Conservation (phyloP, 108 stramenopile genomes). For the Fistulifera pelliculosa region DNA sequence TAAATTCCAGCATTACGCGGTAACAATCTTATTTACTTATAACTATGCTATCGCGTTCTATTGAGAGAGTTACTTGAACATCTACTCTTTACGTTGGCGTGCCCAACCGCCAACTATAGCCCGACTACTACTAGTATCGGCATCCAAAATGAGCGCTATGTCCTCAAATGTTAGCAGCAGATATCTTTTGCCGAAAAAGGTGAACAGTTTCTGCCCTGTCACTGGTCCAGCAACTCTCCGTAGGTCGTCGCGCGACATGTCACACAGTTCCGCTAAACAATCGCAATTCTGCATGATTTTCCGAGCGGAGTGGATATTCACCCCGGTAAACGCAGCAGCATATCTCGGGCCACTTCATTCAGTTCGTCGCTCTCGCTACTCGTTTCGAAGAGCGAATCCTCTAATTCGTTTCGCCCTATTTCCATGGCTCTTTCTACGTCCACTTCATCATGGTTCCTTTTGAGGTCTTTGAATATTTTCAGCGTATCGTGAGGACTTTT, state of each 20-base stretch:
- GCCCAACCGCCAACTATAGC: too few relatives aligned
- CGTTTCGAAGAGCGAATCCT: constrained; percentile 50
- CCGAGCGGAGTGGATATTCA: constrained; percentile 76
- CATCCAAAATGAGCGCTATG: too few relatives aligned
- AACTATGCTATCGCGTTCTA: too few relatives aligned
- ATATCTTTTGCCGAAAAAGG: constrained; percentile 64
- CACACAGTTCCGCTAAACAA: constrained; percentile 65
- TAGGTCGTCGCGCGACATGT: constrained; percentile 70
- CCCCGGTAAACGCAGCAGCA: constrained; percentile 88
- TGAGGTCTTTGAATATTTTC: constrained; percentile 81
- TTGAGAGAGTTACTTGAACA: too few relatives aligned
- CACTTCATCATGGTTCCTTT: constrained; percentile 75
- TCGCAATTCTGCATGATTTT: constrained; percentile 79
- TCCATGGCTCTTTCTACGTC: constrained; percentile 78
- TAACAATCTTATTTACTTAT: too few relatives aligned
- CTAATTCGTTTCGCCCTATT: constrained; percentile 67
- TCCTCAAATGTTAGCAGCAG: constrained; percentile 1
- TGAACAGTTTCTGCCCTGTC: constrained; percentile 80
- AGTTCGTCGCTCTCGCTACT: constrained; percentile 52
- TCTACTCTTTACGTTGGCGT: too few relatives aligned
- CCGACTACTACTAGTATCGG: too few relatives aligned
- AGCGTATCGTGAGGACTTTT: constrained; percentile 89
- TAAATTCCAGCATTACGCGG: too few relatives aligned
- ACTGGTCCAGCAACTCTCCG: constrained; percentile 68
- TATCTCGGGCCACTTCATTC: constrained; percentile 78